These are phyloP conservation scores for Fraxinus pennsylvanica DNA, from an alignment of 257 asterid species.

Conservation along the genomic window DNA sequence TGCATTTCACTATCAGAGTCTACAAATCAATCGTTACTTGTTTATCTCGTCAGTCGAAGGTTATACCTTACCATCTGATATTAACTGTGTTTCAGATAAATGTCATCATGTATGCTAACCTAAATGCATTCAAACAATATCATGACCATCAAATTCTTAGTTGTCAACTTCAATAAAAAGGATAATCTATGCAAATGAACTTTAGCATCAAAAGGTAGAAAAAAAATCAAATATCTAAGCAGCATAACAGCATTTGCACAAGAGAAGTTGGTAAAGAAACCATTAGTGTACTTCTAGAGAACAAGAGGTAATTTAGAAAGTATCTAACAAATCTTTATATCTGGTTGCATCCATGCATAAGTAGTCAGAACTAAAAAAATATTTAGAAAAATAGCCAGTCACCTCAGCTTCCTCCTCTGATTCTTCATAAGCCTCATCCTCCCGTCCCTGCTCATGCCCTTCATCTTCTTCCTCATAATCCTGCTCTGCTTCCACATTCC, in stretches of 20 bases:
- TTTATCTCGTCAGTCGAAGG: not conserved
- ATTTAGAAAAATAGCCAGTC: constrained; percentile 25
- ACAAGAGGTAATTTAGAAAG: not conserved
- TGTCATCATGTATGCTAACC: not conserved
- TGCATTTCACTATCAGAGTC: not conserved
- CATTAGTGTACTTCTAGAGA: not conserved
- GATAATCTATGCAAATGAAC: not conserved
- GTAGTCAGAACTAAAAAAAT: not conserved
- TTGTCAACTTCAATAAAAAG: not conserved
- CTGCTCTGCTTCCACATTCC: constrained; percentile 59
- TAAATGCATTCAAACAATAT: not conserved
- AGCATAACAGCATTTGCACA: not conserved
- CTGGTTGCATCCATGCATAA: not conserved
- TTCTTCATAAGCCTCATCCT: constrained; percentile 69
- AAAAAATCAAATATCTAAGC: not conserved
- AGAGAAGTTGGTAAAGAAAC: not conserved
- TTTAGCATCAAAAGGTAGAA: not conserved
- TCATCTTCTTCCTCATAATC: constrained; percentile 81
- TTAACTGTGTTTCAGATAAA: not conserved
- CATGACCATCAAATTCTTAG: not conserved
- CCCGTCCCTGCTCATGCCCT: constrained; percentile 62
- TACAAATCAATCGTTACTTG: not conserved
- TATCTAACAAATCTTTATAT: not conserved
- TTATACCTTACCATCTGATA: not conserved
- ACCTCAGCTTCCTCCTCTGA: constrained; percentile 97